These are phyloP conservation scores for Boletus sp. DNA, from an alignment of 1,284 basidiomycete genomes.

Conservation along the genomic window DNA sequence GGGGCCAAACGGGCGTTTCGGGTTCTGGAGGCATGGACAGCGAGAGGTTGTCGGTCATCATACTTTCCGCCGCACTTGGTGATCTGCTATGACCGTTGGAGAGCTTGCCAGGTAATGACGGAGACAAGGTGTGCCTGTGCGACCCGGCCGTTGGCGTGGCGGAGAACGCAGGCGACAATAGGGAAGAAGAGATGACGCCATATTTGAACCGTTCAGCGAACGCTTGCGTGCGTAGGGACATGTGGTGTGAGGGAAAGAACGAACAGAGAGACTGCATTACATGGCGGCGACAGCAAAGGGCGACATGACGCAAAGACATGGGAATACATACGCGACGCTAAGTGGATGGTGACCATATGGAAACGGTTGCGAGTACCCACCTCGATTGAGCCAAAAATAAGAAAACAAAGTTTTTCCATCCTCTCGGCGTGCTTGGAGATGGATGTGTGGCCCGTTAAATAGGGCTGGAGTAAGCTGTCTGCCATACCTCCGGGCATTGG, in stretches of 20 bases:
- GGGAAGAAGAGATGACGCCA: conserved; percentile 76
- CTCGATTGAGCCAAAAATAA: conserved; percentile 24
- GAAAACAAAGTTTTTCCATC: conserved; percentile 28
- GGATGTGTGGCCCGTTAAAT: conserved; percentile 13
- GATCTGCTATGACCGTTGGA: conserved; percentile 35
- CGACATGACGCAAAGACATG: neutral
- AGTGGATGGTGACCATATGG: conserved; percentile 12
- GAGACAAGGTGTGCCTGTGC: conserved; percentile 31
- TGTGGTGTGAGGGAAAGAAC: conserved; percentile 23
- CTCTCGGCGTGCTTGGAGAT: conserved; percentile 21
- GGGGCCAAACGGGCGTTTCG: conserved; percentile 37
- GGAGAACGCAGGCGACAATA: conserved; percentile 52
- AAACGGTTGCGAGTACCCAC: conserved; percentile 20
- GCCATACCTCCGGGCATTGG: conserved; percentile 36
- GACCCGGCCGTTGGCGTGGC: conserved; percentile 31
- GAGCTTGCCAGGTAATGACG: conserved; percentile 46
- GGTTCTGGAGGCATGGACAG: conserved; percentile 28
- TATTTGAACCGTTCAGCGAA: conserved; percentile 82
- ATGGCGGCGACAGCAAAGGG: conserved; percentile 2
- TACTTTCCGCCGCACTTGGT: conserved; percentile 36
- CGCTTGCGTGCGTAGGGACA: conserved; percentile 34
- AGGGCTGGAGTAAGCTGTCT: conserved; percentile 25
- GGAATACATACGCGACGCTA: conserved; percentile 4
- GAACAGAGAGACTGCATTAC: conserved; percentile 33
- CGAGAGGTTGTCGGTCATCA: conserved; percentile 23